These are phyloP conservation scores for Pythium folliculosum DNA, from an alignment of 352 stramenopile species.

Conservation along the genomic window DNA sequence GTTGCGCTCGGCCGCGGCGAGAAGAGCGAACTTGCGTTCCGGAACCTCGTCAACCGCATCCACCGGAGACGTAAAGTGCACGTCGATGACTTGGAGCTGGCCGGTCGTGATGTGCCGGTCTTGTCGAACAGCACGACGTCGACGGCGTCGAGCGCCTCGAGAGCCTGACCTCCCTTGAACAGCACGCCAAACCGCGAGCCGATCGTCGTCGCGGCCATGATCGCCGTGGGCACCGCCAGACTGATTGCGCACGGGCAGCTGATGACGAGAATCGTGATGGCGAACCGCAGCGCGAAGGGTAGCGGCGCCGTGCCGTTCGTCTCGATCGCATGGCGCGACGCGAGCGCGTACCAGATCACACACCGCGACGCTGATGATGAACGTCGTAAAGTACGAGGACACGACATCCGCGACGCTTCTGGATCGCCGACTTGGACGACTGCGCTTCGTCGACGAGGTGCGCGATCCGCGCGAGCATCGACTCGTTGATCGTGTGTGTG, in stretches of 20 bases:
- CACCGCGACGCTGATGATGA: slow-evolving; percentile 72
- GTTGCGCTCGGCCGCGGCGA: slow-evolving; percentile 50
- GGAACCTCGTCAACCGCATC: slow-evolving; percentile 56
- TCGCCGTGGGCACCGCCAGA: slow-evolving; percentile 68
- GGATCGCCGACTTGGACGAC: slow-evolving; percentile 53
- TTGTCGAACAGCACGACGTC: slow-evolving; percentile 87
- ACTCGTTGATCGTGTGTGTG: slow-evolving; percentile 72
- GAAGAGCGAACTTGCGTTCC: too few species aligned
- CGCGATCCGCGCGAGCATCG: slow-evolving; percentile 75
- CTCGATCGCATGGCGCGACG: slow-evolving; percentile 35
- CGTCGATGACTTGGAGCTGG: slow-evolving; percentile 58
- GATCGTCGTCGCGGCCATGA: slow-evolving; percentile 82
- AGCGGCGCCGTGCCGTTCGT: slow-evolving; percentile 60
- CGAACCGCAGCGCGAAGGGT: slow-evolving; percentile 74
- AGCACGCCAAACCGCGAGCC: slow-evolving; percentile 78
- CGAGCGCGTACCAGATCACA: slow-evolving; percentile 67
- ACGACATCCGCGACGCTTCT: slow-evolving; percentile 71
- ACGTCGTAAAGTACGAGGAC: slow-evolving; percentile 75
- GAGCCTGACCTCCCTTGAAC: slow-evolving; percentile 70
- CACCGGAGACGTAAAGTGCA: slow-evolving; percentile 62
- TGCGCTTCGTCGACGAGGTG: slow-evolving; percentile 76
- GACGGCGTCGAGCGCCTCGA: slow-evolving; percentile 70
- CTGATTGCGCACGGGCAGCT: slow-evolving; percentile 79
- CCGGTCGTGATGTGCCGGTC: slow-evolving; percentile 74
- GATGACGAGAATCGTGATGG: slow-evolving; percentile 77